phyloP scores from a whole-genome alignment of 208 protist genomes.

The Sergeia podlipaevii region DNA sequence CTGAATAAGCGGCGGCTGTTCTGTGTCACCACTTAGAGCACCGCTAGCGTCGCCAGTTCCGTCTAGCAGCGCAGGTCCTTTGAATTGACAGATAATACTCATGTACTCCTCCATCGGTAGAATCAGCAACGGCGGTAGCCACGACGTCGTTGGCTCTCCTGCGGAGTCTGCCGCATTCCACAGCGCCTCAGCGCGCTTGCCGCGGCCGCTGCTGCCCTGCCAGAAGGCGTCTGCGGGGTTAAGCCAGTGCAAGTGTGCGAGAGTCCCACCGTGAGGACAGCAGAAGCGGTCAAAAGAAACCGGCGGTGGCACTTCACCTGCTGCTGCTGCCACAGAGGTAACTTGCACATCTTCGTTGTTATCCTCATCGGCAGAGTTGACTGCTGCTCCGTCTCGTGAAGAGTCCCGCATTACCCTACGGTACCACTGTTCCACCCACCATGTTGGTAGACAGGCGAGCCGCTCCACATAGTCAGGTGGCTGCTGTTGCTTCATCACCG shows the following conservation, averaged over 20 bases:
- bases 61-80: slow-evolving; percentile 22
- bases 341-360: background rate
- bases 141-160: slow-evolving; percentile 1
- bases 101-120: slow-evolving; percentile 73
- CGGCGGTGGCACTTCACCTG: slow-evolving; percentile 12
- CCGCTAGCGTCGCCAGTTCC: background rate
- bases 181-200: slow-evolving; percentile 35
- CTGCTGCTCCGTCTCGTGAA: slow-evolving; percentile 6
- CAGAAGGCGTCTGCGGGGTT: slow-evolving; percentile 75
- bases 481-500: slow-evolving; percentile 12
- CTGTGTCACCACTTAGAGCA: background rate
- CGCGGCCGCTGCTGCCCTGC: slow-evolving; percentile 40
- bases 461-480: slow-evolving; percentile 11
- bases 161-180: slow-evolving; percentile 15
- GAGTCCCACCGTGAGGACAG: slow-evolving; percentile 51
- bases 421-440: slow-evolving; percentile 78
- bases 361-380: slow-evolving; percentile 7
- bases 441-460: slow-evolving; percentile 75
- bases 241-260: slow-evolving; percentile 50
- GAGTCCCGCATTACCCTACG: background rate
- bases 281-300: slow-evolving; percentile 31
- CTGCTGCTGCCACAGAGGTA: slow-evolving; percentile 1
- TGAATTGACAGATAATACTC: slow-evolving; percentile 37
- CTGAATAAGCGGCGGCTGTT: slow-evolving; percentile 11
- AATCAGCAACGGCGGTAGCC: slow-evolving; percentile 61